Evolutionary conservation across 148 eudicot species (phyloP), one percentile per base, ranked within the genome.

Genomic region (Persicaria maculosa): DNA sequence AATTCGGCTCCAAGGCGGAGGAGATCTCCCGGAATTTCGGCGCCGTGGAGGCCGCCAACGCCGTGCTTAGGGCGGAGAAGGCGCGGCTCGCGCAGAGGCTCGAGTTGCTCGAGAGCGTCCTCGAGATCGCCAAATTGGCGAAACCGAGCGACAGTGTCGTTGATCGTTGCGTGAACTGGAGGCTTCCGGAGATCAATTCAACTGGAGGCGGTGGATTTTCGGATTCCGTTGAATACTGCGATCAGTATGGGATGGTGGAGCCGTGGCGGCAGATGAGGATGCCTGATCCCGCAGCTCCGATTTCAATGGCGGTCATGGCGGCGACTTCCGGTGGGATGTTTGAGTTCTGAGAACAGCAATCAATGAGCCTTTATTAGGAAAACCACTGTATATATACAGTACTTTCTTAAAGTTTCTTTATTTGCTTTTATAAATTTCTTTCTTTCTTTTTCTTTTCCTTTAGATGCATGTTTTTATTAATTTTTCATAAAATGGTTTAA

Each of bases 61-160:
- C 44, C 67, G 78, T 85, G 61, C 65, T 92, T 16, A 43, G 50
- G 7, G 61, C 31, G 45, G 80, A 84, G 17, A 84, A 79, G 19
- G 83, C 83, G 7, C 79, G 83, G n/a, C 84, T 91, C 47, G 83
- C 74, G 22, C 64, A 73, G 64, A 80, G 84, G 81, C 58, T 89
- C 50, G 88, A 86, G 59, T 70, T 85, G 7, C 67, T 90, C 45
- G 86, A 91, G 16, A 73, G 79, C 5, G 74, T 87, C 0, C 46
- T 76, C 6, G 84, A 84, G 59, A 76, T 76, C 12, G 84, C 82
- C 4, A 81, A 12, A 61, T 78, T 76, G 47, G 77, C 78, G n/a
- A 50, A 36, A 78, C 14, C n/a, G 6, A 36, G 6, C 9, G 16
- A 7, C 6, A 5, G 43, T n/a, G 68, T 6, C 0, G 52, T 15